phyloP scores from a whole-genome alignment of 73 alveolate genomes.

The Blepharisma japonicum region DNA sequence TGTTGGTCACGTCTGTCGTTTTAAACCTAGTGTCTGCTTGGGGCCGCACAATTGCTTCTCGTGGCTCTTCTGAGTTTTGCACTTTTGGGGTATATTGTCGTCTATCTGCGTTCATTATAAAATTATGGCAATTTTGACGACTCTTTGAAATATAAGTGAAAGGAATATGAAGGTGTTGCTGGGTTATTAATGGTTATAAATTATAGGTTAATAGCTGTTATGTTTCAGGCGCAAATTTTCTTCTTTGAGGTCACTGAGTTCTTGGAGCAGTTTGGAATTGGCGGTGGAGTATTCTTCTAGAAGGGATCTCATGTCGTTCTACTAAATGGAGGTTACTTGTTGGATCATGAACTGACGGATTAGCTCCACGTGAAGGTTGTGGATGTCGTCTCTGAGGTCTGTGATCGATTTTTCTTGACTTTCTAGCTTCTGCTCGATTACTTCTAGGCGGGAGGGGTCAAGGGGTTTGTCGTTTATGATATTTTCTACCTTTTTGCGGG shows the following conservation, averaged over 20 bases:
- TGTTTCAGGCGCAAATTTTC: background rate
- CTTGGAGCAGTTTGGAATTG: background rate
- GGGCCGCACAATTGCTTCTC: background rate
- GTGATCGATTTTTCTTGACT: constrained; percentile 20
- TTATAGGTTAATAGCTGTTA: no score
- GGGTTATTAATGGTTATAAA: no score
- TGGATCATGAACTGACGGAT: constrained; percentile 47
- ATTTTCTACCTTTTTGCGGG: background rate
- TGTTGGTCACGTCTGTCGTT: constrained; percentile 63
- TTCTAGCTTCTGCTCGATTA: constrained; percentile 23
- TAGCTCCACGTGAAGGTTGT: constrained; percentile 47
- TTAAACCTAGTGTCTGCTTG: constrained; percentile 54
- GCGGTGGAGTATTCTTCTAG: background rate
- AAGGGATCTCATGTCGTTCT: constrained; percentile 16
- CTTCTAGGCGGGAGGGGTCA: background rate
- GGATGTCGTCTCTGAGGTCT: constrained; percentile 23
- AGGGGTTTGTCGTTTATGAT: background rate
- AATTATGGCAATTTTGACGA: no score
- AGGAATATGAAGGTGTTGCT: no score
- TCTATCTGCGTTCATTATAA: no score
- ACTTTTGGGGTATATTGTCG: no score
- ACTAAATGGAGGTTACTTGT: constrained; percentile 34
- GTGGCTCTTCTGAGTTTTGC: no score
- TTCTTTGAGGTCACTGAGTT: constrained; percentile 2
- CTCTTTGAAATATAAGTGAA: no score